Evolutionary conservation across 2,329 filamentous ascomycete species (phyloP).

Genomic region (Ascocoryne sarcoides): DNA sequence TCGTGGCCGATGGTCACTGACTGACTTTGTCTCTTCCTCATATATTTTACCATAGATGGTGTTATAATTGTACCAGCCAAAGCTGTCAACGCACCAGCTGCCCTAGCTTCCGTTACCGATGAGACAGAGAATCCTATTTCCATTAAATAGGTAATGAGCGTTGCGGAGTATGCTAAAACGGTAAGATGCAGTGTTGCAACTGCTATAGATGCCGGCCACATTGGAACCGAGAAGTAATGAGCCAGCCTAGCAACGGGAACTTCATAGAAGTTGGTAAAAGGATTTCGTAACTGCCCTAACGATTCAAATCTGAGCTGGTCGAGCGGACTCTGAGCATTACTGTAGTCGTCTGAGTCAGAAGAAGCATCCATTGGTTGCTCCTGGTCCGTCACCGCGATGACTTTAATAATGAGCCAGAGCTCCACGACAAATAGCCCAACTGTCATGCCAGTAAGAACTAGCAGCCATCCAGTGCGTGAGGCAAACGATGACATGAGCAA

Average conservation of each 20-base stretch:
- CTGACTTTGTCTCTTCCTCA: conserved; percentile 8
- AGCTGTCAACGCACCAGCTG: conserved; percentile 38
- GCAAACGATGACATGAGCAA: conserved; percentile 38
- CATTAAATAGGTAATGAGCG: conserved; percentile 45
- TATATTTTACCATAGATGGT: conserved; percentile 35
- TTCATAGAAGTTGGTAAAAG: conserved; percentile 11
- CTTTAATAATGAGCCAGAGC: not conserved
- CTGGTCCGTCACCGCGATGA: not conserved
- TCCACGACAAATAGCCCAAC: not conserved
- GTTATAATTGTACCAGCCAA: conserved; percentile 42
- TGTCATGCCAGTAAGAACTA: conserved; percentile 37
- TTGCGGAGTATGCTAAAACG: conserved; percentile 38
- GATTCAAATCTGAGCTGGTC: conserved; percentile 3
- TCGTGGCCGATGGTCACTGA: conserved; percentile 1
- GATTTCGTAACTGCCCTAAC: conserved; percentile 1
- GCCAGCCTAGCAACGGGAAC: conserved; percentile 19
- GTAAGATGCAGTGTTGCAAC: conserved; percentile 43
- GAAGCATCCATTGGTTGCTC: conserved; percentile 19
- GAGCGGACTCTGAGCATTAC: not conserved
- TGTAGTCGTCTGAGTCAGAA: not conserved
- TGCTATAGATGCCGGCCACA: conserved; percentile 38
- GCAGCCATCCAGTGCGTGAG: conserved; percentile 32
- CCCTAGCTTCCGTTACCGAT: conserved; percentile 36
- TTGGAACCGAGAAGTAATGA: conserved; percentile 29
- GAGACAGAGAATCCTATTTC: conserved; percentile 38